Percentiles rank a stretch among this genome's conserved stretches.
phyloP scores from a whole-genome alignment of 768 basidiomycete species.

The Amanita rimosa region DNA sequence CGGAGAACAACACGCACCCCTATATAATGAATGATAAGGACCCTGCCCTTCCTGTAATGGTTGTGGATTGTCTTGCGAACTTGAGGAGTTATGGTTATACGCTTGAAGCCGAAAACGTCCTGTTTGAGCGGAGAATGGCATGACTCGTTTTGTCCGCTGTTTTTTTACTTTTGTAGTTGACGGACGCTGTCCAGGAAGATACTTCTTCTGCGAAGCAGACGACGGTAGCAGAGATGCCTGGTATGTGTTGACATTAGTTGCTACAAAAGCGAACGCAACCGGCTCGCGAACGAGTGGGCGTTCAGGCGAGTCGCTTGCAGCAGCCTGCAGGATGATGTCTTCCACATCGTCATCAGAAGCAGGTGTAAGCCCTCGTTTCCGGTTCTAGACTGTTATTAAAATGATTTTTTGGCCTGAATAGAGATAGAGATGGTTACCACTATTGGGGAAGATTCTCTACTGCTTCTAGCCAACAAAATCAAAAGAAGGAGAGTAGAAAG shows the following conservation, averaged over 20 bases:
- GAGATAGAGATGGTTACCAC: conserved; percentile 1
- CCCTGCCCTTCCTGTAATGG: conserved; percentile 23
- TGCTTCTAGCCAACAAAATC: conserved; percentile 4
- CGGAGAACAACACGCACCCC: conserved; percentile 10
- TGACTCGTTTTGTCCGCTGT: conserved; percentile 20
- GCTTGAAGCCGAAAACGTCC: conserved; percentile 36
- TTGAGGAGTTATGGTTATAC: conserved; percentile 14
- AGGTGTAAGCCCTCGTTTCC: conserved; percentile 40
- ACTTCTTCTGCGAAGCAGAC: conserved; percentile 15
- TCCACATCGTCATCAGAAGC: conserved; percentile 41
- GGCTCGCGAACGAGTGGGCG: conserved; percentile 48
- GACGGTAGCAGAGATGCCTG: conserved; percentile 21
- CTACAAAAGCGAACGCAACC: conserved; percentile 36
- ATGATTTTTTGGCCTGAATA: neutral
- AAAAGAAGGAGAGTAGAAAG: neutral
- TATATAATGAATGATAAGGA: conserved; percentile 30
- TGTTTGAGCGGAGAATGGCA: conserved; percentile 35
- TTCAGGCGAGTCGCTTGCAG: conserved; percentile 28
- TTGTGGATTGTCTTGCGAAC: conserved; percentile 16
- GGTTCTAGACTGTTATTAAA: conserved; percentile 22
- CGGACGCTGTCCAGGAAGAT: conserved; percentile 46
- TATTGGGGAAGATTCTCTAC: conserved; percentile 4
- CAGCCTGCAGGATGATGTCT: conserved; percentile 16
- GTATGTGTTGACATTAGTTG: conserved; percentile 27
- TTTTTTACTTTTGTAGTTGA: conserved; percentile 11